Evolutionary conservation across 2,329 filamentous ascomycete genomes (phyloP), one percentile per base, ranked within the genome.

Genomic region (Aspergillus flavus): DNA sequence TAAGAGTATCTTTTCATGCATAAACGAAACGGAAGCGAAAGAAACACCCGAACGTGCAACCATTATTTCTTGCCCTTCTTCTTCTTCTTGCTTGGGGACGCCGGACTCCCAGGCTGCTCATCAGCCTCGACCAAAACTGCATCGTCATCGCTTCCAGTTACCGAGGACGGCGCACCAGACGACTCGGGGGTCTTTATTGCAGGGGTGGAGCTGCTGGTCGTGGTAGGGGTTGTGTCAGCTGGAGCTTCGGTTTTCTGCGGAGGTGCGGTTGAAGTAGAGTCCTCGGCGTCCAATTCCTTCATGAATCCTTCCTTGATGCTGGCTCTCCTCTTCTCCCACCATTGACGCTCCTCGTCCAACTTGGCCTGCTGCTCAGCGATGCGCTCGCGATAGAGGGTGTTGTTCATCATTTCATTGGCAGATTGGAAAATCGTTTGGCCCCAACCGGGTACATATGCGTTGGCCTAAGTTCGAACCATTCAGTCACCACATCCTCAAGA

Each of bases 361-460:
- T 92, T 90, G 32, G 83, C 81, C 71, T 94, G 89, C 63, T 97
- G 88, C 66, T 93, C 90, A 54, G 89, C 86, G 23, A 97, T 84
- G 57, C 89, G 87, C 68, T 89, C 84, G 69, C 93, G 91, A 73
- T 97, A 86, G 54, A 89, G 81, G 48, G 87, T 86, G 81, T 97
- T 97, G 74, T 93, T 90, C 63, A 91, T 89, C 80, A 99, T 97
- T 80, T 99, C 95, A 79, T 96, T 96, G 61, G 95, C 95, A 53
- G 92, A 94, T 79, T 99, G 95, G 86, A 99, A 99, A 77, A 99
- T 98, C 61, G 87, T 88, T 75, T 95, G 90, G 65, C 95, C 95
- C 95, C 95, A 99, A 78, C 90, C 90, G 56, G 92, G 90, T 1
- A 88, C 85, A 67, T 97, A 91, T 23, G 91, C 93, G 76, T 98